Evolutionary conservation across 176 grass and related monocot genomes (phyloP), one percentile per base, ranked within the genome.

Genomic region (Rhynchospora pubera): DNA sequence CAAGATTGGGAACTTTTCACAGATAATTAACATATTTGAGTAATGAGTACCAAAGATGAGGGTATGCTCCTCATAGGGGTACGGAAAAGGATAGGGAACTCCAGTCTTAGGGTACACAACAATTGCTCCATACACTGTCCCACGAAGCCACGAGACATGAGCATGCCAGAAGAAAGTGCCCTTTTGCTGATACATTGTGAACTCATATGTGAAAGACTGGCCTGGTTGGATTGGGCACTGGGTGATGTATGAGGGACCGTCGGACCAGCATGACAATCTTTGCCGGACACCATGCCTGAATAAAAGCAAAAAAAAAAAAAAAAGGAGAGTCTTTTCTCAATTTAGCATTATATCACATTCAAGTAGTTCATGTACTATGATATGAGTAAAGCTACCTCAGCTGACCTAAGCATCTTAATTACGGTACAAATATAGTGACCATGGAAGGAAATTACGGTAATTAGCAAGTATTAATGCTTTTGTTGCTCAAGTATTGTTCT

Each of bases 71-170:
- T 89, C 73, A 84, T 92, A 61, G 1, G 90, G 90, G 48, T 79
- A 78, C 10, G 66, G 19, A 76, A 88, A 89, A 2, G 85, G 92
- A 55, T 78, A 88, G 10, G 71, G 6, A 1, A 60, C 64, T 59
- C 85, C 77, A n/a, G 3, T 52, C 15, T 83, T 91, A 62, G 93
- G 93, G 76, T 89, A 83, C 81, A 89, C 48, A 83, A 97, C 77
- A 30, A 97, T 89, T 77, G 91, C 89, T 44, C 91, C 93, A 22
- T 88, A 85, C 15, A 97, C 60, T 7, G 93, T 97, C 58, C 79
- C 79, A 12, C 89, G 85, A 73, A 91, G 44, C 83, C 87, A 91
- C 4, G 79, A 62, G 18, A 62, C 79, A 64, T 86, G 78, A 39
- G 85, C 66, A 0, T 86, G 85, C 78, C 93, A 97, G 76, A 87